Base-by-base conservation (phyloP, 148 eudicot genomes). In the Diospyros lotus region DNA sequence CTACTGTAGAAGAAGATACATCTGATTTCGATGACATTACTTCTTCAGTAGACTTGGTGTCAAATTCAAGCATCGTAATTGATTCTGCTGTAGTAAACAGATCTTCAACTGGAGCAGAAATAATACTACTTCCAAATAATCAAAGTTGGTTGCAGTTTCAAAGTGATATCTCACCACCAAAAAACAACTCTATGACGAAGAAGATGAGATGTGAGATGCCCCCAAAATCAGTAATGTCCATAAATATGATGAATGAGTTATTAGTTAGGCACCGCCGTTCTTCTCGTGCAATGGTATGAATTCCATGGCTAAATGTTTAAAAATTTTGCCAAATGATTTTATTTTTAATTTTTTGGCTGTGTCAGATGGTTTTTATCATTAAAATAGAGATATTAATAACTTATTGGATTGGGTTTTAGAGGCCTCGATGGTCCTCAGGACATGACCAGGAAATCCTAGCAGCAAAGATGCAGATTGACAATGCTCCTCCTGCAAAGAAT, bases 241-340 rank as follows among this genome's bases (percentile, higher is more conserved):
- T 87, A 66, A 58, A 82, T 52, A 79, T 81, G 82, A 91, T 94
- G 98, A 81, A 91, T 72, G 75, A 77, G 70, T 84, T 89, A 81
- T 81, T 94, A 81, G 88, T 78, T 77, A 86, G 83, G 42, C 86
- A 90, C 75, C 88, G 90, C 66, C 82, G 83, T 52, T 82, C 86
- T 69, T 90, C 97, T 59, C 86, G 80, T 72, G 89, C 86, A 77
- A 90, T 87, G 93, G 98, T 94, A 91, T 73, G 84, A 42, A 43
- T 42, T 52, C 68, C 60, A 46, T 60, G 12, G 14, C 9, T 58
- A 17, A 42, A 45, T 61, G 18, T n/a, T 64, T 12, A 61, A 50
- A 41, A 61, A 44, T 65, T 54, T 64, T n/a, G 12, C 28, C n/a
- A 50, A 18, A 42, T 42, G 3, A 51, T 0, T 51, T 17, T 14